Conservation (phyloP, 495 filamentous ascomycete species). For the Podospora comata region DNA sequence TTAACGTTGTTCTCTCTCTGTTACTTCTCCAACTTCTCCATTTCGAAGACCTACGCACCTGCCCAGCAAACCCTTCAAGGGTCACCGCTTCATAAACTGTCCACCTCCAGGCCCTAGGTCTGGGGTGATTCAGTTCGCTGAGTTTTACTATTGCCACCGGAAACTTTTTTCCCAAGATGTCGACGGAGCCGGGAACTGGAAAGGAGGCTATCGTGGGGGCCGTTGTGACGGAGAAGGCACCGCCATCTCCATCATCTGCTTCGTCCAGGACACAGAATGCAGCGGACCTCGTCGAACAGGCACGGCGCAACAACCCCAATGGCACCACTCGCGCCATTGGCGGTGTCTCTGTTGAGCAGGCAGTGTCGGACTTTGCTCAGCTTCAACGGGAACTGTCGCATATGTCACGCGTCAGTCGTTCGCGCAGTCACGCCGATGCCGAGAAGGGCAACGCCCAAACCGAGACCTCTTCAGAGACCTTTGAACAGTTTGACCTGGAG, state of each 20-base stretch:
- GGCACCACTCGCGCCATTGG: slow-evolving; percentile 49
- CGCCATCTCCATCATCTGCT: slow-evolving; percentile 33
- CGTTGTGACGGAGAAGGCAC: background rate
- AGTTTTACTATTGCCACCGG: background rate
- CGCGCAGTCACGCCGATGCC: slow-evolving; percentile 29
- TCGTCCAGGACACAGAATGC: slow-evolving; percentile 39
- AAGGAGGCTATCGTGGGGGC: background rate
- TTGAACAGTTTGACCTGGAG: slow-evolving; percentile 70
- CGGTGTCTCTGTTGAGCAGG: slow-evolving; percentile 62
- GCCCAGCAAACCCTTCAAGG: background rate
- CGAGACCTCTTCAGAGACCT: slow-evolving; percentile 41
- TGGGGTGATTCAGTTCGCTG: background rate
- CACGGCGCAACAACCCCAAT: slow-evolving; percentile 49
- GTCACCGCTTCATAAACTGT: background rate
- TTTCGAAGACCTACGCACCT: background rate
- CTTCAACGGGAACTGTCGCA: slow-evolving; percentile 69
- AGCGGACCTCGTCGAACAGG: slow-evolving; percentile 46
- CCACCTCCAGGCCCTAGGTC: background rate
- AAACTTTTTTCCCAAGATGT: background rate
- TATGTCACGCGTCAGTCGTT: slow-evolving; percentile 56
- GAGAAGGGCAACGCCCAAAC: slow-evolving; percentile 51
- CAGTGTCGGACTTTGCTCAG: slow-evolving; percentile 74
- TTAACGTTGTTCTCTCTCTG: background rate
- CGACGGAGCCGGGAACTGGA: background rate
- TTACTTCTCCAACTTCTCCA: background rate